phyloP scores from a whole-genome alignment of 352 stramenopile genomes.

The Peronospora belbahrii region DNA sequence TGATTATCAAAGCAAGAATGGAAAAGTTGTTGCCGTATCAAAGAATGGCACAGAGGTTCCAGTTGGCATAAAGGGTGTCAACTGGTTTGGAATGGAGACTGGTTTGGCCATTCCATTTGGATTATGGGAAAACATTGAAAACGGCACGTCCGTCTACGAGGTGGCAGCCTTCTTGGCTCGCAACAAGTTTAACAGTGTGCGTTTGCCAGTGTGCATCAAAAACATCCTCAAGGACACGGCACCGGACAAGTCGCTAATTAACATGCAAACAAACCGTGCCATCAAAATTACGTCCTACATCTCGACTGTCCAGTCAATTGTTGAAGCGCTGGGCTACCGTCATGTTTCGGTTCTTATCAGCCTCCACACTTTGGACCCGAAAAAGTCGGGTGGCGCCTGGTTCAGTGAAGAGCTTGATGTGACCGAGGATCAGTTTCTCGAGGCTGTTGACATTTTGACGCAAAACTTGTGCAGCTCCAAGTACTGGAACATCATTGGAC shows the following conservation, averaged over 20 bases:
- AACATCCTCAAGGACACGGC: conserved; percentile 41
- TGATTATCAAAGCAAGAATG: conserved; percentile 58
- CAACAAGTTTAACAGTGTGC: conserved; percentile 69
- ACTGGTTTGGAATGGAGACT: conserved; percentile 78
- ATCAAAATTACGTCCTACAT: conserved; percentile 59
- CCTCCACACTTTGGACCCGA: conserved; percentile 48
- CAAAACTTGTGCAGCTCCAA: conserved; percentile 37
- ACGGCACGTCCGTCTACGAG: conserved; percentile 58
- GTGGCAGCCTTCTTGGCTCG: conserved; percentile 45
- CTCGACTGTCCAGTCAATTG: conserved; percentile 42
- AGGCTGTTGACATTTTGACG: conserved; percentile 47
- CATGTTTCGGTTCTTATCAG: conserved; percentile 57
- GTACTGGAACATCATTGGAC: conserved; percentile 62
- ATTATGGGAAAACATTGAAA: conserved; percentile 60
- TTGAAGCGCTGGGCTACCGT: conserved; percentile 49
- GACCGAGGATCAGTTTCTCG: conserved; percentile 44
- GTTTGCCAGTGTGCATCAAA: conserved; percentile 52
- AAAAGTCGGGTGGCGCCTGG: conserved; percentile 47
- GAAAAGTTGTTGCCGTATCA: conserved; percentile 34
- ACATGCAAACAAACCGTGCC: conserved; percentile 54
- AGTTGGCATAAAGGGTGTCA: conserved; percentile 51
- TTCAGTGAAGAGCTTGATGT: conserved; percentile 45
- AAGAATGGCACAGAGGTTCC: conserved; percentile 51
- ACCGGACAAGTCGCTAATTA: conserved; percentile 47
- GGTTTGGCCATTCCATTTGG: conserved; percentile 47